phyloP scores from a whole-genome alignment of 1,139 yeast genomes.

The Protomyces inouyei region DNA sequence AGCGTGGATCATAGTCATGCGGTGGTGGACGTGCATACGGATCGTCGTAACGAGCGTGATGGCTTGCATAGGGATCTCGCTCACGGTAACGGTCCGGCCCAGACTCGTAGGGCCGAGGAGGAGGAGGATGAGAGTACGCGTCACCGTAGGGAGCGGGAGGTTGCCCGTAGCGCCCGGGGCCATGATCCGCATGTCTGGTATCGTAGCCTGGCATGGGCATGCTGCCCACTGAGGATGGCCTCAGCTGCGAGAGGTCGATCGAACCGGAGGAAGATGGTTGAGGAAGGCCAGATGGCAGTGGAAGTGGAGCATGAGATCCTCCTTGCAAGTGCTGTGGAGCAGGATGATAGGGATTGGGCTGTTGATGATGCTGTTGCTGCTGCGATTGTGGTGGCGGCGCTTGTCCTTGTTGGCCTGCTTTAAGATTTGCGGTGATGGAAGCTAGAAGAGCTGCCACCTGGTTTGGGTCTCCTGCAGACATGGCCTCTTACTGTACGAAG shows the following conservation, averaged over 20 bases:
- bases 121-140: neutral
- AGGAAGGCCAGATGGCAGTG: neutral
- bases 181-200: neutral
- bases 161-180: neutral
- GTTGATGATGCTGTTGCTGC: slow-evolving; percentile 5
- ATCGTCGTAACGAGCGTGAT: neutral
- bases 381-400: neutral
- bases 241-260: slow-evolving; percentile 14
- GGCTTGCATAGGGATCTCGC: neutral
- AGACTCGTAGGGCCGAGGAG: neutral
- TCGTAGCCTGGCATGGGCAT: neutral
- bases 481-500: neutral
- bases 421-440: slow-evolving; percentile 17
- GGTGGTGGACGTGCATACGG: slow-evolving; percentile 14
- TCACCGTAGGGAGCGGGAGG: neutral
- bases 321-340: neutral
- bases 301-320: neutral
- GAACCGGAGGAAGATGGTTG: slow-evolving; percentile 16
- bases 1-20: slow-evolving; percentile 12
- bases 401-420: neutral
- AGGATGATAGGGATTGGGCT: neutral
- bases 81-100: neutral
- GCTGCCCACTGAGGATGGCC: slow-evolving; percentile 3
- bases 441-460: slow-evolving; percentile 25
- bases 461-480: slow-evolving; percentile 23